A percentile compares a stretch with the other conserved stretches of the same genome.
Evolutionary conservation across 2,329 filamentous ascomycete species (phyloP).

Genomic region (Neofusicoccum ribis): DNA sequence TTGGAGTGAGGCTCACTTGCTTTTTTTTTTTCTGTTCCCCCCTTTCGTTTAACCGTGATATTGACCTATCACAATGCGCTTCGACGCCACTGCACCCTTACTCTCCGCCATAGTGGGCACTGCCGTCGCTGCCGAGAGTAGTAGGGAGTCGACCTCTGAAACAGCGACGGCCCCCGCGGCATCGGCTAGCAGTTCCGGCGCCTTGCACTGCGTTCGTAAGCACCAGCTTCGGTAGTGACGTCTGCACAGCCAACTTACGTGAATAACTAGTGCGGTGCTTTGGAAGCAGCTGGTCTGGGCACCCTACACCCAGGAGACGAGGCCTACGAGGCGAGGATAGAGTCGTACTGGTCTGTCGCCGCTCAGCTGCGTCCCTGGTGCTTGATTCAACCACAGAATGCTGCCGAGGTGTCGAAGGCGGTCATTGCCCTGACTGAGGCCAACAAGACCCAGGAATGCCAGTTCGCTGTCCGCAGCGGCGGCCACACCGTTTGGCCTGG

Average conservation of each 20-base stretch:
- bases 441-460: conserved; percentile 8
- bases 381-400: conserved; percentile 31
- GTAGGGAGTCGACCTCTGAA: background rate
- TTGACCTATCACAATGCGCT: background rate
- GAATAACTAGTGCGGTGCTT: conserved; percentile 24
- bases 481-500: conserved; percentile 32
- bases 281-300: conserved; percentile 24
- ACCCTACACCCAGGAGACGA: conserved; percentile 22
- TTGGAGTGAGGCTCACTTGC: background rate
- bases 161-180: background rate
- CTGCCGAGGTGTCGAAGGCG: conserved; percentile 31
- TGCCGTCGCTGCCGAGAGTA: background rate
- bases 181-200: background rate
- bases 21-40: background rate
- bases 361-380: conserved; percentile 32
- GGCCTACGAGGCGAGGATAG: conserved; percentile 24
- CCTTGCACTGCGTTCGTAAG: conserved; percentile 8
- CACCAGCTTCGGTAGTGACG: background rate
- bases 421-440: conserved; percentile 29
- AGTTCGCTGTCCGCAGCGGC: conserved; percentile 33
- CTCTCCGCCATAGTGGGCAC: background rate
- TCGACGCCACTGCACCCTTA: background rate
- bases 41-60: background rate
- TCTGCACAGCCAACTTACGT: background rate
- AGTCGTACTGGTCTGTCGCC: conserved; percentile 30